Evolutionary conservation across 805 yeast genomes (phyloP).

Genomic region (Soucietia sequanensis): DNA sequence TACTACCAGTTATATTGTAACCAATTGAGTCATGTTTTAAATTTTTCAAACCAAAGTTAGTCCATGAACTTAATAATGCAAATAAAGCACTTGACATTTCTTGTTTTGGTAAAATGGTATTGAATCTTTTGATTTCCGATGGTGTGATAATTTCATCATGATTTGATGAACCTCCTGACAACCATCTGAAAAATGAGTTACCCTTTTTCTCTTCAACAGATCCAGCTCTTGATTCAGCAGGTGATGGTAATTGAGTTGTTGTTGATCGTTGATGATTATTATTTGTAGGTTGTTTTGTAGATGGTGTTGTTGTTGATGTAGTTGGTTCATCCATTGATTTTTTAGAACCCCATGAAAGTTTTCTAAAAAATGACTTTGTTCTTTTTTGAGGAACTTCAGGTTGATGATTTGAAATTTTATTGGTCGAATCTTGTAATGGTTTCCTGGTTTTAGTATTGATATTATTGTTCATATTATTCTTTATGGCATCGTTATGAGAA

Average conservation of each 20-base stretch:
- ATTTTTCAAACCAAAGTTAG: slow-evolving; percentile 63
- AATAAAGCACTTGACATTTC: slow-evolving; percentile 66
- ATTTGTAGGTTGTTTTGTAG: too few relatives aligned
- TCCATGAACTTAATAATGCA: slow-evolving; percentile 66
- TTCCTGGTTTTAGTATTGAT: slow-evolving; percentile 12
- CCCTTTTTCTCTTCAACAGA: slow-evolving; percentile 27
- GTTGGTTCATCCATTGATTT: slow-evolving; percentile 31
- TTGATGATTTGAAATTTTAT: slow-evolving; percentile 12
- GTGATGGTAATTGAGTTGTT: slow-evolving; percentile 30
- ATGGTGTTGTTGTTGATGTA: too few relatives aligned
- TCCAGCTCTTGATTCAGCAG: slow-evolving; percentile 28
- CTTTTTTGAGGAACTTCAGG: slow-evolving; percentile 20
- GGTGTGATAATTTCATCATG: slow-evolving; percentile 16
- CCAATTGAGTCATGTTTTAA: slow-evolving; percentile 45
- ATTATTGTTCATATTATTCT: too few relatives aligned
- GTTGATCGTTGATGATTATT: too few relatives aligned
- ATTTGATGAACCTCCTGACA: slow-evolving; percentile 30
- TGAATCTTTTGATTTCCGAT: slow-evolving; percentile 32
- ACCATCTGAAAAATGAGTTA: slow-evolving; percentile 40
- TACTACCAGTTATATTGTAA: slow-evolving; percentile 55
- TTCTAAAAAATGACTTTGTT: slow-evolving; percentile 45
- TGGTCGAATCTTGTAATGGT: slow-evolving; percentile 38
- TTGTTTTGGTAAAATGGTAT: slow-evolving; percentile 42
- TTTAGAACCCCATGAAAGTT: slow-evolving; percentile 50
- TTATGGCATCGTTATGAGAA: slow-evolving; percentile 1